These are phyloP conservation scores for Globisporangium carolinianum DNA, from an alignment of 352 stramenopile genomes.

Conservation along the genomic window DNA sequence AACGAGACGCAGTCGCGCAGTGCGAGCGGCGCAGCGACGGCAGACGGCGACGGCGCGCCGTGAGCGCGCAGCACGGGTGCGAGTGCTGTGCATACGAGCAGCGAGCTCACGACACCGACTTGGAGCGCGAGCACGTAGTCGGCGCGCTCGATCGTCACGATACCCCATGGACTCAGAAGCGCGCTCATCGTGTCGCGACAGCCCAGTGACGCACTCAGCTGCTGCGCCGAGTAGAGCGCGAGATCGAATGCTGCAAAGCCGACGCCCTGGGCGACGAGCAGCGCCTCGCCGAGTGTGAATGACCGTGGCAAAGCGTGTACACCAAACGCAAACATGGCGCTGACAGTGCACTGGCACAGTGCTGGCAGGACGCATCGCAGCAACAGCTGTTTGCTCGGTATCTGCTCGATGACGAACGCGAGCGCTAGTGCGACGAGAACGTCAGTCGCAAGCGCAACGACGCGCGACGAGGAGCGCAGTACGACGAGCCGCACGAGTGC, in stretches of 20 bases:
- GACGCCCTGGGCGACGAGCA: constrained; percentile 58
- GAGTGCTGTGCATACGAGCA: constrained; percentile 41
- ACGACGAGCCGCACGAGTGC: constrained; percentile 35
- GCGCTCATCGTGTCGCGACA: constrained; percentile 2
- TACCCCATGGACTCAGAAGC: constrained; percentile 15
- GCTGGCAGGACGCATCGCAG: constrained; percentile 26
- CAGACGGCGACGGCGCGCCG: constrained; percentile 32
- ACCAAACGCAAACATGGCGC: constrained; percentile 30
- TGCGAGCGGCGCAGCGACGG: constrained; percentile 26
- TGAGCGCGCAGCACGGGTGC: constrained; percentile 37
- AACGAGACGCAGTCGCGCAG: constrained; percentile 21
- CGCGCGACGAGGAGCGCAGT: constrained; percentile 25
- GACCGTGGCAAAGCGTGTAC: constrained; percentile 41
- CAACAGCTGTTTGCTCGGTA: constrained; percentile 1
- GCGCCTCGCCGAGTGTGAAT: constrained; percentile 67
- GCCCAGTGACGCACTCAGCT: constrained; percentile 17
- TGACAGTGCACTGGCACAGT: constrained; percentile 23
- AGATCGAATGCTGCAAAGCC: constrained; percentile 46
- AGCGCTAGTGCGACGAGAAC: constrained; percentile 24
- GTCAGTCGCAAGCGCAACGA: constrained; percentile 35
- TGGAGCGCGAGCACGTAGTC: constrained; percentile 49
- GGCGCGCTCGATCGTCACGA: constrained; percentile 27
- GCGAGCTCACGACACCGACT: constrained; percentile 39
- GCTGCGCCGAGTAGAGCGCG: constrained; percentile 30
- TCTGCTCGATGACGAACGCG: constrained; percentile 10